Conservation (phyloP, 169 alveolate genomes). For the Plasmodium ovale region DNA sequence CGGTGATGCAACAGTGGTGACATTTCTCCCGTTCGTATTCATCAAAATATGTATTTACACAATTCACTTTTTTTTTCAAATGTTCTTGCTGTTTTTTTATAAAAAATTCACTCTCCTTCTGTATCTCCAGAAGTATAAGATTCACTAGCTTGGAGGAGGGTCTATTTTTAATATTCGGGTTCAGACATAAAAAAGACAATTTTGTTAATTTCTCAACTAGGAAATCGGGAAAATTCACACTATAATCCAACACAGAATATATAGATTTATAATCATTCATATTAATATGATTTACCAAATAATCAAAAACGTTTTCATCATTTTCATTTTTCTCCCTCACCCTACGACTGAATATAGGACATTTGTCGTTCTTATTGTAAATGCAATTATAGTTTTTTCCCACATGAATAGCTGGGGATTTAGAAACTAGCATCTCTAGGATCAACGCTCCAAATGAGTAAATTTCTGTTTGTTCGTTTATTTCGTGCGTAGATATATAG, state of each 20-base stretch:
- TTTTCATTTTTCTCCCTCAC: slow-evolving; percentile 37
- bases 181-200: slow-evolving; percentile 48
- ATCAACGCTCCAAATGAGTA: slow-evolving; percentile 69
- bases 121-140: slow-evolving; percentile 50
- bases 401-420: slow-evolving; percentile 69
- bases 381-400: slow-evolving; percentile 61
- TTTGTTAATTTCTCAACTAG: slow-evolving; percentile 56
- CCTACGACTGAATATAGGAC: slow-evolving; percentile 36
- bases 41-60: slow-evolving; percentile 7
- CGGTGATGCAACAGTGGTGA: background rate
- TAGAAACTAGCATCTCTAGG: slow-evolving; percentile 63
- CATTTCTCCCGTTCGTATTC: slow-evolving; percentile 18
- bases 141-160: slow-evolving; percentile 66
- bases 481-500: slow-evolving; percentile 70
- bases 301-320: slow-evolving; percentile 64
- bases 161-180: slow-evolving; percentile 57
- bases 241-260: slow-evolving; percentile 48
- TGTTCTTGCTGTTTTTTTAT: slow-evolving; percentile 29
- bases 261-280: slow-evolving; percentile 62
- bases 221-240: slow-evolving; percentile 65
- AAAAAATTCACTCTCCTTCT: slow-evolving; percentile 52
- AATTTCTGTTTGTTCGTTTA: slow-evolving; percentile 72
- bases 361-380: slow-evolving; percentile 33
- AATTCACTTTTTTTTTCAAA: slow-evolving; percentile 13
- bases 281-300: slow-evolving; percentile 53